These are phyloP conservation scores for Sporisorium sorghi DNA, from an alignment of 1,284 basidiomycete species.

Conservation along the genomic window DNA sequence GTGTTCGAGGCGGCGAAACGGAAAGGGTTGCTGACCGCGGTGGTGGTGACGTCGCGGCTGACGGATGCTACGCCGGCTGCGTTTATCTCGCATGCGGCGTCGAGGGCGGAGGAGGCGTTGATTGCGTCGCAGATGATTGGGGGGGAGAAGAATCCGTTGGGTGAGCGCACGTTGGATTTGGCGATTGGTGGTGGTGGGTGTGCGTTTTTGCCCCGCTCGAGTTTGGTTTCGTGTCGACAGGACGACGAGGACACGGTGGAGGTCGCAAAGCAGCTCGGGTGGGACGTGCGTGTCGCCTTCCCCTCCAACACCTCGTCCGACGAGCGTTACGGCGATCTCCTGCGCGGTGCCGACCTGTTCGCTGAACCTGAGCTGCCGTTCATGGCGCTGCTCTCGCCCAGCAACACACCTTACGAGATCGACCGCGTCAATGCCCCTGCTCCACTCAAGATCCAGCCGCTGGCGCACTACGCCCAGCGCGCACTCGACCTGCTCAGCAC, in stretches of 20 bases:
- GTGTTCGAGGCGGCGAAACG: slow-evolving; percentile 70
- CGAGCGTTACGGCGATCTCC: background rate
- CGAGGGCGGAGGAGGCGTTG: slow-evolving; percentile 46
- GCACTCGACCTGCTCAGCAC: slow-evolving; percentile 43
- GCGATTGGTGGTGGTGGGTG: slow-evolving; percentile 70
- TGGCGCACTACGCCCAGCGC: slow-evolving; percentile 45
- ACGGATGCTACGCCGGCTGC: slow-evolving; percentile 68
- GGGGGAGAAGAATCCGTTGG: slow-evolving; percentile 39
- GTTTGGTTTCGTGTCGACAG: slow-evolving; percentile 59
- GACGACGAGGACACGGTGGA: slow-evolving; percentile 66
- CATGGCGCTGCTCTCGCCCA: slow-evolving; percentile 52
- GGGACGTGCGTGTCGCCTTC: slow-evolving; percentile 53
- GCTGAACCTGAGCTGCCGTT: slow-evolving; percentile 40
- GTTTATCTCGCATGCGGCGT: slow-evolving; percentile 69
- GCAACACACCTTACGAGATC: slow-evolving; percentile 67
- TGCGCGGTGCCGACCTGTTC: slow-evolving; percentile 8
- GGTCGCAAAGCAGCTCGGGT: slow-evolving; percentile 50
- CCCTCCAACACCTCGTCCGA: slow-evolving; percentile 33
- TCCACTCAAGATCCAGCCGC: slow-evolving; percentile 37
- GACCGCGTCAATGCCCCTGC: slow-evolving; percentile 55
- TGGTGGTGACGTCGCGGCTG: slow-evolving; percentile 68
- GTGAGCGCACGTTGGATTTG: slow-evolving; percentile 61
- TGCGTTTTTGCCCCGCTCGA: slow-evolving; percentile 67
- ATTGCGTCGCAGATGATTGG: slow-evolving; percentile 53
- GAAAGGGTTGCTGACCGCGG: slow-evolving; percentile 67